phyloP scores from a whole-genome alignment of 768 basidiomycete species.

The Boletus pseudopeckii region DNA sequence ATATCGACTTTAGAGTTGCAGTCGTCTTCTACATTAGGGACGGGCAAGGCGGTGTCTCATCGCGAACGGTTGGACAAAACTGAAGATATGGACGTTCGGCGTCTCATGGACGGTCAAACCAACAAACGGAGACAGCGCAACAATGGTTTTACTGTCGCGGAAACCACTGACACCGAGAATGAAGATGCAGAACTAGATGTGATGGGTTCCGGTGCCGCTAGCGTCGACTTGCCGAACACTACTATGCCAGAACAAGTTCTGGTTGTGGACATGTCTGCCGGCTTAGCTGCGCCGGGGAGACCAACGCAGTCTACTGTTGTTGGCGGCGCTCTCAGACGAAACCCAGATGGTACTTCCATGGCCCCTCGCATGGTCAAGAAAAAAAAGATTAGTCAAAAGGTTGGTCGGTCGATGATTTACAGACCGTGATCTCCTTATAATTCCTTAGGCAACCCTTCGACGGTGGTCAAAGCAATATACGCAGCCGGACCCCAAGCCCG shows the following conservation, averaged over 20 bases:
- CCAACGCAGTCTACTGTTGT: constrained; percentile 29
- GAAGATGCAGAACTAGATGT: constrained; percentile 35
- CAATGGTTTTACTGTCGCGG: constrained; percentile 19
- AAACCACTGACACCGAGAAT: constrained; percentile 28
- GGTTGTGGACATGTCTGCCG: constrained; percentile 15
- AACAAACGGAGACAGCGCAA: constrained; percentile 49
- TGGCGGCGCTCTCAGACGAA: constrained; percentile 65
- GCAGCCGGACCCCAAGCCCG: constrained; percentile 29
- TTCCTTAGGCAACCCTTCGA: constrained; percentile 37
- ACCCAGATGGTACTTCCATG: constrained; percentile 57
- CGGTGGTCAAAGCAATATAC: constrained; percentile 46
- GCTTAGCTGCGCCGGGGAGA: constrained; percentile 11
- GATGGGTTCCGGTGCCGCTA: constrained; percentile 21
- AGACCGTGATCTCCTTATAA: constrained; percentile 1
- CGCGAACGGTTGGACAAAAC: constrained; percentile 54
- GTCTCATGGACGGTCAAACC: constrained; percentile 45
- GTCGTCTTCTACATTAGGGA: constrained; percentile 81
- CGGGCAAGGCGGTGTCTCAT: constrained; percentile 61
- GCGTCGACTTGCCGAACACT: constrained; percentile 8
- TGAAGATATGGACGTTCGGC: constrained; percentile 59
- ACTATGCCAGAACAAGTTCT: background rate
- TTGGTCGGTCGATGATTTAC: constrained; percentile 27
- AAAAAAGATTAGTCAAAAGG: constrained; percentile 45
- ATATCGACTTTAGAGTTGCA: constrained; percentile 60
- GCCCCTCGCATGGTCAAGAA: constrained; percentile 46